phyloP scores from a whole-genome alignment of 1,284 basidiomycete genomes.

The Erythrobasidium hasegawianum region DNA sequence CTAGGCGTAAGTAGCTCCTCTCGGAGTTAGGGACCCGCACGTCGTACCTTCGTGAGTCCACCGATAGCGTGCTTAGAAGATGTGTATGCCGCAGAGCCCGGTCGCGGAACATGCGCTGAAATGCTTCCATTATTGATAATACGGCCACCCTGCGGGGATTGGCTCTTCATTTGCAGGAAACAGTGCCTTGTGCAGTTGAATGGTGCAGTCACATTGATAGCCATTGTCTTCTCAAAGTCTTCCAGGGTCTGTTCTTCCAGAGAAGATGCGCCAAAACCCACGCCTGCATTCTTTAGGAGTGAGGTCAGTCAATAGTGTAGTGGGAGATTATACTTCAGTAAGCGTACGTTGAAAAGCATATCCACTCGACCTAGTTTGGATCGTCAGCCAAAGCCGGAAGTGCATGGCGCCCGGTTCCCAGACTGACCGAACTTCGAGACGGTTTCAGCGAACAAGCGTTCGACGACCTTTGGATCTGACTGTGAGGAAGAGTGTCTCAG shows the following conservation, averaged over 20 bases:
- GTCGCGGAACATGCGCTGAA: constrained; percentile 68
- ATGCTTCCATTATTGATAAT: constrained; percentile 83
- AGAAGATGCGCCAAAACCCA: constrained; percentile 54
- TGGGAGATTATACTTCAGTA: not conserved
- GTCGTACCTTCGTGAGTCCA: constrained; percentile 68
- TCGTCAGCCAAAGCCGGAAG: not conserved
- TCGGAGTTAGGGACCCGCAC: too few relatives aligned
- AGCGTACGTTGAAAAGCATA: constrained; percentile 68
- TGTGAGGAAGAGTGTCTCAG: constrained; percentile 47
- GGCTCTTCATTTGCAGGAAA: constrained; percentile 66
- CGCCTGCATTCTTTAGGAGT: constrained; percentile 58
- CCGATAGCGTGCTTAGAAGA: constrained; percentile 72
- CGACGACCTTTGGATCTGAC: constrained; percentile 59
- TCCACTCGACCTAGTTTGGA: constrained; percentile 60
- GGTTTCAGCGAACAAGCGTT: constrained; percentile 59
- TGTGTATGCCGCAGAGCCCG: constrained; percentile 64
- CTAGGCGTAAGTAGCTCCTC: not conserved
- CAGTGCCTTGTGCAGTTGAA: constrained; percentile 74
- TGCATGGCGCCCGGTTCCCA: not conserved
- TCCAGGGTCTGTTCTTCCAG: constrained; percentile 64
- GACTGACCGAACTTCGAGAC: constrained; percentile 59
- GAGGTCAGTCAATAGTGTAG: too few relatives aligned
- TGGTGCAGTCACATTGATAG: constrained; percentile 66
- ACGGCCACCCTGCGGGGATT: constrained; percentile 65
- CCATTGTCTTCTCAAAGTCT: constrained; percentile 62